phyloP scores from a whole-genome alignment of 1,284 basidiomycete species.

The Cryptococcus sp. region DNA sequence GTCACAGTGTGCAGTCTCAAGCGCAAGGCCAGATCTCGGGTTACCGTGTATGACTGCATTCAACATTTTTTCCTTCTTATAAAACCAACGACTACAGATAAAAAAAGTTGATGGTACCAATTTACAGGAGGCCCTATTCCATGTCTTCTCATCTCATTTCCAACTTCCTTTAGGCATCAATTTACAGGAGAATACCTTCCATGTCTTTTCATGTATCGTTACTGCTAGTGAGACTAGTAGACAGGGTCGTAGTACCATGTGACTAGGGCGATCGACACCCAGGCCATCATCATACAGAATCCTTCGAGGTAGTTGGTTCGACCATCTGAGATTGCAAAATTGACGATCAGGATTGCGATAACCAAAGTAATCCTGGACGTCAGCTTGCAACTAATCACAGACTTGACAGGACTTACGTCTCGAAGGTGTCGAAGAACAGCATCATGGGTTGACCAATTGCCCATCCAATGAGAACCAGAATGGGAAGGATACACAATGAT shows the following conservation, averaged over 20 bases:
- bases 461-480: constrained; percentile 55
- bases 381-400: constrained; percentile 1
- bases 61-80: not conserved
- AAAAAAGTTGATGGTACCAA: not conserved
- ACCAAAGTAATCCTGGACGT: constrained; percentile 48
- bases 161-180: no score
- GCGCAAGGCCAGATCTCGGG: not conserved
- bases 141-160: not conserved
- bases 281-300: constrained; percentile 54
- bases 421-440: constrained; percentile 46
- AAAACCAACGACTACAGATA: not conserved
- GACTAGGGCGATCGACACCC: constrained; percentile 43
- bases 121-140: not conserved
- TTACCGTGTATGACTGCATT: not conserved
- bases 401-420: constrained; percentile 27
- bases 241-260: constrained; percentile 31
- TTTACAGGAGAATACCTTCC: not conserved
- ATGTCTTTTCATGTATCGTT: not conserved
- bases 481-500: constrained; percentile 76
- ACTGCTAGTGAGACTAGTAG: constrained; percentile 1
- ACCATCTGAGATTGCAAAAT: constrained; percentile 74
- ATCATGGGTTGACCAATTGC: constrained; percentile 51
- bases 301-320: constrained; percentile 76
- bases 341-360: constrained; percentile 68
- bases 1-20: no score